These are phyloP conservation scores for Picea glauca DNA, from an alignment of 75 land plant species.

Conservation along the genomic window DNA sequence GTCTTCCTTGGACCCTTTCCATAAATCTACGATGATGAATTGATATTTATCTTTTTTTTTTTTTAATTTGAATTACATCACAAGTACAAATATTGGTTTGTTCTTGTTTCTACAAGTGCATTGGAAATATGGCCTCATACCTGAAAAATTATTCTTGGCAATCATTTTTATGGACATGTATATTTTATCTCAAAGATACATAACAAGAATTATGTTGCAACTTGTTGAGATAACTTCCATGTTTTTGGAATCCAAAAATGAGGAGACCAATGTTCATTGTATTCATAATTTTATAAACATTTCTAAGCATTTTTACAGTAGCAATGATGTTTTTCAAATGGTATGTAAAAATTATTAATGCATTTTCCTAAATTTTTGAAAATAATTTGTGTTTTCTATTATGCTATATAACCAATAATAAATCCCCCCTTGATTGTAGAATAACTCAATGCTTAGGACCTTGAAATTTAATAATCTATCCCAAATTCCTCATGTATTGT, in stretches of 20 bases:
- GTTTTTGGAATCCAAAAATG: slow-evolving; percentile 85
- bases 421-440: slow-evolving; percentile 24
- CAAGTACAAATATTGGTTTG: neutral
- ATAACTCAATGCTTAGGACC: slow-evolving; percentile 54
- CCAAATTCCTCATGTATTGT: slow-evolving; percentile 65
- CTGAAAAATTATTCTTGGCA: slow-evolving; percentile 71
- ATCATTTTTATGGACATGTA: slow-evolving; percentile 77
- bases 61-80: neutral
- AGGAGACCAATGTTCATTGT: slow-evolving; percentile 68
- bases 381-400: neutral
- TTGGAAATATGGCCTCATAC: slow-evolving; percentile 78
- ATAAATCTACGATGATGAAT: neutral
- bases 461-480: slow-evolving; percentile 52
- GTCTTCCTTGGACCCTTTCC: slow-evolving; percentile 18
- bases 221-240: slow-evolving; percentile 79
- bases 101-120: slow-evolving; percentile 49
- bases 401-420: neutral
- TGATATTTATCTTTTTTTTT: neutral
- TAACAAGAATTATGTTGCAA: slow-evolving; percentile 65
- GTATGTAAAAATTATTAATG: slow-evolving; percentile 12
- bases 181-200: slow-evolving; percentile 29
- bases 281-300: slow-evolving; percentile 60
- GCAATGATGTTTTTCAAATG: slow-evolving; percentile 62
- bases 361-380: neutral
- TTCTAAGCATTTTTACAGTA: slow-evolving; percentile 56